These are phyloP conservation scores for Rhododendron henanense DNA, from an alignment of 148 eudicot species.

Conservation along the genomic window DNA sequence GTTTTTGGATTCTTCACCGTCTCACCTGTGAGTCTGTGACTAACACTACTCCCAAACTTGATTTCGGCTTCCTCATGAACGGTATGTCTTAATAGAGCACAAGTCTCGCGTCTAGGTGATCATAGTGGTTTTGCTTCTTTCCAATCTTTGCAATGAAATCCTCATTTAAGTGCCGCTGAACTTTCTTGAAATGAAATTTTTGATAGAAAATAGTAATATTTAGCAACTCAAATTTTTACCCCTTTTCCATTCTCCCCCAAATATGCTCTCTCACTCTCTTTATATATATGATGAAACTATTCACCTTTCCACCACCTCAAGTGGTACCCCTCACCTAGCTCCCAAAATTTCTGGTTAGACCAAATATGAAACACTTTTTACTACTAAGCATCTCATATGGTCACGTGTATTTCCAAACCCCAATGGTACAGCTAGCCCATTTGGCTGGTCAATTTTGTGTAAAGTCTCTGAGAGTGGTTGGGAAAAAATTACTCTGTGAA, in stretches of 20 bases:
- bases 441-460: background rate
- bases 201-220: too few relatives aligned
- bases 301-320: background rate
- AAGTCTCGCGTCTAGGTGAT: too few relatives aligned
- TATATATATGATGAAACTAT: background rate
- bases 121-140: too few relatives aligned
- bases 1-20: too few relatives aligned
- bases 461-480: background rate
- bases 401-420: slow-evolving; percentile 7
- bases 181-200: too few relatives aligned
- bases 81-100: too few relatives aligned
- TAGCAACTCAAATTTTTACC: background rate
- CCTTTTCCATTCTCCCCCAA: background rate
- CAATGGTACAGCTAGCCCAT: background rate
- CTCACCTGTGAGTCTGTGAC: too few relatives aligned
- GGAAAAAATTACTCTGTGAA: background rate
- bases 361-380: slow-evolving; percentile 10
- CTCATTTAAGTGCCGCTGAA: too few relatives aligned
- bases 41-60: too few relatives aligned
- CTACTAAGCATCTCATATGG: background rate
- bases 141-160: too few relatives aligned
- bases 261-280: background rate
- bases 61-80: too few relatives aligned
- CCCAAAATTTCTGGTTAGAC: slow-evolving; percentile 8
- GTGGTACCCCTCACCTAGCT: background rate